A percentile compares a stretch with the other conserved stretches of the same genome.
Evolutionary conservation across 2,329 filamentous ascomycete species (phyloP).

Genomic region (Colletotrichum spaethianum): DNA sequence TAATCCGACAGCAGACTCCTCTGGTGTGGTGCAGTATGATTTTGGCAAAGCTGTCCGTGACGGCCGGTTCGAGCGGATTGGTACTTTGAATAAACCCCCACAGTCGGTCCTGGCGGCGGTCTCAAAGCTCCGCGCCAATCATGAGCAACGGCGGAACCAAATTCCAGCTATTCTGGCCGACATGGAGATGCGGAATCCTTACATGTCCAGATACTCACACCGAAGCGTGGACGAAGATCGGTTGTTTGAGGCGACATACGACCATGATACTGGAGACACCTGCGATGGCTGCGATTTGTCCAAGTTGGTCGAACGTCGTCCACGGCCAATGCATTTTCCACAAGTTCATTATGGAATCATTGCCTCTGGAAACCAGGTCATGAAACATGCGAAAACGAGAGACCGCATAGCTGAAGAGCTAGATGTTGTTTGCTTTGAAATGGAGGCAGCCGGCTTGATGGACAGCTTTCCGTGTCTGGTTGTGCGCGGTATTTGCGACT

Average conservation of each 20-base stretch:
- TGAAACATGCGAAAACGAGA: conserved; percentile 40
- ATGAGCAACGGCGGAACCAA: background rate
- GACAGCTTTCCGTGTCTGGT: conserved; percentile 44
- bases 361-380: conserved; percentile 44
- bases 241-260: background rate
- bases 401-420: conserved; percentile 23
- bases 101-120: background rate
- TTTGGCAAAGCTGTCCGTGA: conserved; percentile 35
- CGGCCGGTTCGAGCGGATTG: background rate
- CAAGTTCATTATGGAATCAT: conserved; percentile 45
- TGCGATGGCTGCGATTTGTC: background rate
- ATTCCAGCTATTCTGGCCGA: background rate
- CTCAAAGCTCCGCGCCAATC: background rate
- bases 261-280: background rate
- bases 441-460: conserved; percentile 44
- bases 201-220: background rate
- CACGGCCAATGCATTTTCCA: conserved; percentile 7
- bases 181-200: background rate
- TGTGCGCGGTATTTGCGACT: conserved; percentile 50
- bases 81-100: background rate
- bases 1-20: conserved; percentile 30
- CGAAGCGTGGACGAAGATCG: background rate
- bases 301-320: fast-evolving
- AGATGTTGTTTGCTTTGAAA: conserved; percentile 43
- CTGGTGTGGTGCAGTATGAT: conserved; percentile 47